Evolutionary conservation across 2,329 filamentous ascomycete genomes (phyloP), one percentile per base, ranked within the genome.

Genomic region (Emergomyces orientalis): DNA sequence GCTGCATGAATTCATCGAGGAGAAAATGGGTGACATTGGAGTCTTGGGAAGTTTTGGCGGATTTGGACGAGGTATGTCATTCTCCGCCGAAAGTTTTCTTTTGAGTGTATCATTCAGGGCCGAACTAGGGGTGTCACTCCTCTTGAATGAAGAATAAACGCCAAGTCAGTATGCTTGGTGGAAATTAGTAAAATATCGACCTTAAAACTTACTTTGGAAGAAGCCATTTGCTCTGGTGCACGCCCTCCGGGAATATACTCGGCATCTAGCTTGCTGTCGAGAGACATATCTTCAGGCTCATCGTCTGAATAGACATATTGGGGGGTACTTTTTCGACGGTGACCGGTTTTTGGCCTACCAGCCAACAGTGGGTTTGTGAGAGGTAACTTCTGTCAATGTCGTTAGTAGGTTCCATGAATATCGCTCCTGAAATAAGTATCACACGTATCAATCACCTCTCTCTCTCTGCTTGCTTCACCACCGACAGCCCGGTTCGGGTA

Each of bases 301-400:
- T 25, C 22, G 4, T 43, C 55, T n/a, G 55, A 57, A 27, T 57
- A 57, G 34, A 57, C 22, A n/a, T 57, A 57, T 30, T 57, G 30
- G 14, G 34, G n/a, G 13, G 34, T 57, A 14, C n/a, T 57, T 22
- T 9, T 27, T 57, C 19, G 34, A 27, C 34, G 34, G 8, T 3
- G 17, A 25, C 7, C 8, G 13, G 3, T 34, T 34, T 27, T 43
- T 25, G n/a, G 11, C 25, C 22, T n/a, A 22, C 11, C n/a, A 7
- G 17, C 22, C n/a, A 41, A 41, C n/a, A 7, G 34, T 13, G 32
- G 7, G 11, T 8, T 25, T n/a, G 7, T 8, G 9, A 4, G 32
- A 39, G 17, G 17, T 8, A 17, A 25, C 4, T 14, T 57, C 54
- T 41, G 19, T 13, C 19, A 19, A 8, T 19, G 51, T 54, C 30